These are phyloP conservation scores for Diutina scorzettiae DNA, from an alignment of 1,139 yeast genomes.

Conservation along the genomic window DNA sequence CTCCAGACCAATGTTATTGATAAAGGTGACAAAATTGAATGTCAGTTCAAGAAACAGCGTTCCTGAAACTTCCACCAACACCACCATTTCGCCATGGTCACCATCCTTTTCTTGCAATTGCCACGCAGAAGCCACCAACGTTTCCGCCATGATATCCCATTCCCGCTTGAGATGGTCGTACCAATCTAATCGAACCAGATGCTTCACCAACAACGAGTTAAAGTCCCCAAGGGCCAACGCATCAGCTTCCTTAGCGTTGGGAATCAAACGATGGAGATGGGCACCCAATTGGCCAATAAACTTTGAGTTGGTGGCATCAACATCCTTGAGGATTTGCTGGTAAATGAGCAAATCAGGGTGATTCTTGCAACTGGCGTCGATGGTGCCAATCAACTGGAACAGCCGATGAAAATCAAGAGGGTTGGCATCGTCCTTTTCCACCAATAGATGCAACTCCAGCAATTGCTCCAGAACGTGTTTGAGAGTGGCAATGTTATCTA, in stretches of 20 bases:
- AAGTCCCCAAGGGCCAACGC: background rate
- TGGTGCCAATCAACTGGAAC: background rate
- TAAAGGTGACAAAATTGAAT: background rate
- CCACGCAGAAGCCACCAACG: background rate
- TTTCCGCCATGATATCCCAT: background rate
- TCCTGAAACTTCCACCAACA: background rate
- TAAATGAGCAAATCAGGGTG: constrained; percentile 1
- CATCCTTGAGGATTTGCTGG: background rate
- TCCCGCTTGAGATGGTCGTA: background rate
- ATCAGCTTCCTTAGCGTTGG: background rate
- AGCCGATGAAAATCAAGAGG: background rate
- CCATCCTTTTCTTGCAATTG: background rate
- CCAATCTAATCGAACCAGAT: background rate
- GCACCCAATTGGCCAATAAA: background rate
- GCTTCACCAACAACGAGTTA: background rate
- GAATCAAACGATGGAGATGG: background rate
- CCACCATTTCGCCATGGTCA: background rate
- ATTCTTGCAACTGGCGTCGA: background rate
- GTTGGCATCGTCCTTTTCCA: background rate
- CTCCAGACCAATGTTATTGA: background rate
- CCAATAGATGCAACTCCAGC: background rate
- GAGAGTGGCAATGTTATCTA: background rate
- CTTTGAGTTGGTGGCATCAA: background rate
- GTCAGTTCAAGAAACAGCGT: background rate
- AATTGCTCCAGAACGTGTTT: background rate